Evolutionary conservation across 1,284 basidiomycete species (phyloP).

Genomic region (Phenoliferia sp.): DNA sequence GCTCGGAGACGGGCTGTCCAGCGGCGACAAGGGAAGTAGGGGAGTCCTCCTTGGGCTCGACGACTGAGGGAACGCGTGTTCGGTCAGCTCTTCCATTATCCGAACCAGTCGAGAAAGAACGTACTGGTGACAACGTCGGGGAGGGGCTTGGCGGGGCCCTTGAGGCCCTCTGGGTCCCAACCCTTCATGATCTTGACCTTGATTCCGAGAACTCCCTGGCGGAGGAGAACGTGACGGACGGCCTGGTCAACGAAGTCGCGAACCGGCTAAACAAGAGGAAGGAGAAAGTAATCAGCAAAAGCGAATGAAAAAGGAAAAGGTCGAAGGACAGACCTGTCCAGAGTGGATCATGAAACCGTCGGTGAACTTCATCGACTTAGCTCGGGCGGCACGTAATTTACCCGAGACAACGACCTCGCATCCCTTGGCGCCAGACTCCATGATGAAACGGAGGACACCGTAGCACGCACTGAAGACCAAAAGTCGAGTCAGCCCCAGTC

Average conservation of each 20-base stretch:
- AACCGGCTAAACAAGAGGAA: constrained; percentile 69
- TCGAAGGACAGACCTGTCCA: constrained; percentile 47
- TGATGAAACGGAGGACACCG: constrained; percentile 99
- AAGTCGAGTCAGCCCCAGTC: not conserved
- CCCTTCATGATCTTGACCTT: constrained; percentile 99
- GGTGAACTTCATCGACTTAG: constrained; percentile 99
- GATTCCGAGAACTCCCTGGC: constrained; percentile 99
- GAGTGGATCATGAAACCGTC: constrained; percentile 99
- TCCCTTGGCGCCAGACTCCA: constrained; percentile 99
- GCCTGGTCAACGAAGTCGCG: constrained; percentile 97
- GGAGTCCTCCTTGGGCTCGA: constrained; percentile 53
- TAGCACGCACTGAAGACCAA: constrained; percentile 76
- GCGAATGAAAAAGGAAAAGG: no score
- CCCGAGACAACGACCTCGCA: constrained; percentile 99
- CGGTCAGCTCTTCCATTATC: not conserved
- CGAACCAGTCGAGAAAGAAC: constrained; percentile 37
- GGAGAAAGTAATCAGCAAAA: not conserved
- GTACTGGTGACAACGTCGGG: constrained; percentile 86
- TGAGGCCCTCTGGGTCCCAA: constrained; percentile 82
- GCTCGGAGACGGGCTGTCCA: constrained; percentile 31
- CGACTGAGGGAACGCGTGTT: constrained; percentile 5
- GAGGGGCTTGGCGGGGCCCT: constrained; percentile 87
- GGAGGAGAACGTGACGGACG: constrained; percentile 95
- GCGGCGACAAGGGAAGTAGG: constrained; percentile 31
- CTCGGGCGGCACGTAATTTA: constrained; percentile 98